Percentiles rank a stretch among this genome's conserved stretches.
These are phyloP conservation scores for Zymoseptoria ardabiliae DNA, from an alignment of 2,329 filamentous ascomycete genomes.

Conservation along the genomic window DNA sequence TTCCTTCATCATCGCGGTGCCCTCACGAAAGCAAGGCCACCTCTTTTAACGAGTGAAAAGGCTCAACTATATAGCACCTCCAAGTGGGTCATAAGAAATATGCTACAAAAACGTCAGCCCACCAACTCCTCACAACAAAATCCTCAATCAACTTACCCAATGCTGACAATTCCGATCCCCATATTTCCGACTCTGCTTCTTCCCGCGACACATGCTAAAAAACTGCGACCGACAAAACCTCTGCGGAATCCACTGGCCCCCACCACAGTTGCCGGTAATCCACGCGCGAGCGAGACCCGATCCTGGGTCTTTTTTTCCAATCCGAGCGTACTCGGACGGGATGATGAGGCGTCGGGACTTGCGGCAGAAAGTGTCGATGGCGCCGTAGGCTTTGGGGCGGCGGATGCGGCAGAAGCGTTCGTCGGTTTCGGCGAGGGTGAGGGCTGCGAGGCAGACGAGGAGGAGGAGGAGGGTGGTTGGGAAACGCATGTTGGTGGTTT, in stretches of 20 bases:
- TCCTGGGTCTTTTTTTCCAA: neutral
- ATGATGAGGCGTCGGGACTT: neutral
- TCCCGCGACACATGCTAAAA: neutral
- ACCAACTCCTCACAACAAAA: no score
- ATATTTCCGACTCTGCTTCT: neutral
- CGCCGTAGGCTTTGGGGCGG: neutral
- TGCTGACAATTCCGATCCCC: neutral
- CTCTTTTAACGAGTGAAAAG: no score
- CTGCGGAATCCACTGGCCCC: neutral
- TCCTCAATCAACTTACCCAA: neutral
- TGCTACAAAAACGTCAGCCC: no score
- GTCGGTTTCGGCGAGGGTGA: neutral
- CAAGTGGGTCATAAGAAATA: no score
- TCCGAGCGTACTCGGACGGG: neutral
- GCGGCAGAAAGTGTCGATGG: conserved; percentile 1
- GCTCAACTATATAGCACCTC: no score
- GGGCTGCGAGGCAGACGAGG: neutral
- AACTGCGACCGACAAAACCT: neutral
- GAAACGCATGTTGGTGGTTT: conserved; percentile 2
- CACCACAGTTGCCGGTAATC: neutral
- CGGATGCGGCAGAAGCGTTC: neutral
- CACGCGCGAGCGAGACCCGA: neutral
- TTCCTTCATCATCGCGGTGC: no score
- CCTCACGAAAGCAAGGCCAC: no score
- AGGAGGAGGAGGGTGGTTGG: neutral